Evolutionary conservation across 306 rosid genomes (phyloP).

Genomic region (Gynostemma pentaphyllum): DNA sequence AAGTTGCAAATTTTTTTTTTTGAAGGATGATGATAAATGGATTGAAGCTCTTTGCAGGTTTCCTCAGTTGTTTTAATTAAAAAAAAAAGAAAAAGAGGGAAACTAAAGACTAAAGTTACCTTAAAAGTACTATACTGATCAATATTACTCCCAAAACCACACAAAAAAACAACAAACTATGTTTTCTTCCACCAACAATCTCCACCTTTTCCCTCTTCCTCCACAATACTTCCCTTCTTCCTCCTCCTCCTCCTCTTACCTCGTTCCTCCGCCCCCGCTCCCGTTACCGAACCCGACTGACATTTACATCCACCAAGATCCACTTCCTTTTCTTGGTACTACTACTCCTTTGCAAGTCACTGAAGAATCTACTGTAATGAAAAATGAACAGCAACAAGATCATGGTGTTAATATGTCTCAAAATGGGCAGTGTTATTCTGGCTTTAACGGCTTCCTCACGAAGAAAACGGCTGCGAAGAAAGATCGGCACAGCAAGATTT

Average conservation of each 20-base stretch:
- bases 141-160: conserved; percentile 11
- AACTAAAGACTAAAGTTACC: conserved; percentile 5
- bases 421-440: conserved; percentile 6
- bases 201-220: conserved; percentile 28
- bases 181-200: conserved; percentile 40
- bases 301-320: conserved; percentile 7
- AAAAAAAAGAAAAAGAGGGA: not conserved
- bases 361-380: conserved; percentile 1
- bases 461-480: conserved; percentile 34
- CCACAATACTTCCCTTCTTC: conserved; percentile 32
- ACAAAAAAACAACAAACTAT: too few relatives aligned
- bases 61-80: conserved; percentile 23
- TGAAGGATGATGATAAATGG: conserved; percentile 12
- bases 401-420: conserved; percentile 1
- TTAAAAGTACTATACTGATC: conserved; percentile 11
- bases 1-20: too few relatives aligned
- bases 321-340: not conserved
- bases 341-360: conserved; percentile 9
- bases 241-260: conserved; percentile 28
- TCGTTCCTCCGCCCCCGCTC: conserved; percentile 14
- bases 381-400: conserved; percentile 5
- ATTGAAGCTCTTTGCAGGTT: conserved; percentile 13
- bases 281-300: not conserved
- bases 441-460: not conserved
- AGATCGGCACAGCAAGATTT: conserved; percentile 89